phyloP scores from a whole-genome alignment of 2,329 filamentous ascomycete species.

The Teratosphaeria pseudoeucalypti region DNA sequence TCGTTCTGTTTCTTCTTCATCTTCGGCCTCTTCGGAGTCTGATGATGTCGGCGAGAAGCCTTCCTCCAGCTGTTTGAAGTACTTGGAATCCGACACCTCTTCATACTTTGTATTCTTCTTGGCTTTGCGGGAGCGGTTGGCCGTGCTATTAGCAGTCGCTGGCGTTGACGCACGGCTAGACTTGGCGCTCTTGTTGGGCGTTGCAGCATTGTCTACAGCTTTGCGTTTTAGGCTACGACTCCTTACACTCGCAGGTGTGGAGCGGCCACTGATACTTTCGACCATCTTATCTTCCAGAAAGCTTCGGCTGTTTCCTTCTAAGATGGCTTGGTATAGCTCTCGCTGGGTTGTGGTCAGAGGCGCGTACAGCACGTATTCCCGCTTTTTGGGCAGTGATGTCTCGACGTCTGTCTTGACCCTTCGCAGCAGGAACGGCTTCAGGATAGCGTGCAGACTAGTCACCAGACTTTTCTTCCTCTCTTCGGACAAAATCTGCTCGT shows the following conservation, averaged over 20 bases:
- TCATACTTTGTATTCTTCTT: constrained; percentile 50
- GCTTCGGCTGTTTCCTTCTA: constrained; percentile 40
- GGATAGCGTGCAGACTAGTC: constrained; percentile 80
- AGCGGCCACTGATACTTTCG: constrained; percentile 48
- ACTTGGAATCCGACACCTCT: constrained; percentile 72
- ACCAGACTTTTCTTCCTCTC: constrained; percentile 67
- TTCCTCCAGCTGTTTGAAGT: constrained; percentile 65
- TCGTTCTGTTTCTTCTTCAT: constrained; percentile 53
- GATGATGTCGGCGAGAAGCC: constrained; percentile 38
- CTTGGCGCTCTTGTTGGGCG: constrained; percentile 60
- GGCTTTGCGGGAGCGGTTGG: constrained; percentile 40
- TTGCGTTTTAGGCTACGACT: constrained; percentile 50
- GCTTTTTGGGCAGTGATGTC: constrained; percentile 81
- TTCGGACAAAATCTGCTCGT: constrained; percentile 69
- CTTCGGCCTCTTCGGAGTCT: constrained; percentile 31
- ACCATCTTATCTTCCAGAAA: constrained; percentile 67
- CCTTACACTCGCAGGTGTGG: constrained; percentile 37
- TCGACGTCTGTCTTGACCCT: constrained; percentile 91
- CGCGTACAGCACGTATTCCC: constrained; percentile 91
- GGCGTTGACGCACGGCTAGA: constrained; percentile 69
- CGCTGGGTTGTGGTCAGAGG: constrained; percentile 85
- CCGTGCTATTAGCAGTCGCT: constrained; percentile 39
- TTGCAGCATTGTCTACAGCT: constrained; percentile 30
- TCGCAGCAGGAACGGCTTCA: constrained; percentile 82
- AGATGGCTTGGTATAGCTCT: constrained; percentile 75